A percentile compares a stretch with the other conserved stretches of the same genome.
phyloP scores from a whole-genome alignment of 1,139 yeast species.

The Geotrichum siamense region DNA sequence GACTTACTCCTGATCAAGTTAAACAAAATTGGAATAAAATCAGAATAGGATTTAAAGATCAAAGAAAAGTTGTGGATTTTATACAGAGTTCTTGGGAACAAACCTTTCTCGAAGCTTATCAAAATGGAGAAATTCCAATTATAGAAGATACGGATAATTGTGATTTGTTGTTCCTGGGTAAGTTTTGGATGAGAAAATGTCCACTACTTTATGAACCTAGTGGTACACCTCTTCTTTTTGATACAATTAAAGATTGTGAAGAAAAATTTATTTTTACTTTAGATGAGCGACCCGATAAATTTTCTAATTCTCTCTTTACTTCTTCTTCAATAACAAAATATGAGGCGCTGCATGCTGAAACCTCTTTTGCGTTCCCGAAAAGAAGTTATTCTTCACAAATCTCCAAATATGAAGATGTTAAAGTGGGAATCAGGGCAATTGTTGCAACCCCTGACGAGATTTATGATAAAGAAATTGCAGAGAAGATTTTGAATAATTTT shows the following conservation, averaged over 20 bases:
- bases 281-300: background rate
- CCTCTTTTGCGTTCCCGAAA: slow-evolving; percentile 11
- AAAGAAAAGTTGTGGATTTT: slow-evolving; percentile 41
- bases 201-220: slow-evolving; percentile 25
- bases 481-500: slow-evolving; percentile 39
- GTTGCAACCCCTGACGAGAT: slow-evolving; percentile 49
- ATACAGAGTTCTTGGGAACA: slow-evolving; percentile 56
- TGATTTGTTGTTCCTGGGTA: slow-evolving; percentile 45
- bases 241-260: slow-evolving; percentile 9
- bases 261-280: background rate
- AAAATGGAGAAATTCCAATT: slow-evolving; percentile 42
- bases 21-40: slow-evolving; percentile 57
- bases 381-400: slow-evolving; percentile 20
- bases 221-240: slow-evolving; percentile 39
- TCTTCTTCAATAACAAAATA: slow-evolving; percentile 30
- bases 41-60: slow-evolving; percentile 46
- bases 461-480: slow-evolving; percentile 43
- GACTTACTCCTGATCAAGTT: slow-evolving; percentile 36
- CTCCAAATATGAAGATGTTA: slow-evolving; percentile 28
- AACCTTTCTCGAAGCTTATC: slow-evolving; percentile 47
- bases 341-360: slow-evolving; percentile 22
- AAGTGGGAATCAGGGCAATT: slow-evolving; percentile 45
- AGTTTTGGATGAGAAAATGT: slow-evolving; percentile 53
- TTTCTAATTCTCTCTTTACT: slow-evolving; percentile 8
- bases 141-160: slow-evolving; percentile 42